Conservation (phyloP, 371 early-diverging fungal species). For the Chytridium lagenaria region DNA sequence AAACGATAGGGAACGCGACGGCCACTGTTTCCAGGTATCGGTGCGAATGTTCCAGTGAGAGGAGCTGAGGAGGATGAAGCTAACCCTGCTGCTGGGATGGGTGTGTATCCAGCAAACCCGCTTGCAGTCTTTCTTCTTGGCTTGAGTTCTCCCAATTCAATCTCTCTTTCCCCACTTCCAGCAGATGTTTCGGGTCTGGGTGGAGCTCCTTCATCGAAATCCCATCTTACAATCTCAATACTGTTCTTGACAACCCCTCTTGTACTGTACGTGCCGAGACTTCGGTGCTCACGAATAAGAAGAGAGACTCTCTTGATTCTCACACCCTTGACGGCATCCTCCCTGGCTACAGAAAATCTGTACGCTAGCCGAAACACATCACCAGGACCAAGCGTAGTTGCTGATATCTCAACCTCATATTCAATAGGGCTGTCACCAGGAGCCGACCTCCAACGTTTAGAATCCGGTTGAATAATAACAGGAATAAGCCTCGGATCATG, state of each 20-base stretch:
- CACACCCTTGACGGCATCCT: constrained; percentile 50
- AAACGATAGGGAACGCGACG: constrained; percentile 8
- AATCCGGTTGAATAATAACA: constrained; percentile 47
- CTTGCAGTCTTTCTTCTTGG: constrained; percentile 33
- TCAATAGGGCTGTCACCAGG: constrained; percentile 51
- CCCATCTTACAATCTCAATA: constrained; percentile 36
- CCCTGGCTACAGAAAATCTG: constrained; percentile 47
- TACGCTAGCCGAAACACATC: constrained; percentile 51
- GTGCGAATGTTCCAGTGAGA: no score
- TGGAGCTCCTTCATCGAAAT: constrained; percentile 31
- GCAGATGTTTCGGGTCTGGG: neutral
- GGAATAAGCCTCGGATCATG: constrained; percentile 55
- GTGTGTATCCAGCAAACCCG: constrained; percentile 25
- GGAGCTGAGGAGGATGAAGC: neutral
- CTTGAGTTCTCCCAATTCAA: constrained; percentile 35
- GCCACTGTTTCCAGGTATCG: neutral
- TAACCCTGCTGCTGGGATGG: constrained; percentile 14
- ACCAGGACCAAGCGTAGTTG: constrained; percentile 49
- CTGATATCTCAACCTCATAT: constrained; percentile 52
- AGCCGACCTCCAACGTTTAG: constrained; percentile 52
- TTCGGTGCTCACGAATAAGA: constrained; percentile 47
- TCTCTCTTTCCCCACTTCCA: neutral
- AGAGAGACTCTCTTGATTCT: constrained; percentile 45
- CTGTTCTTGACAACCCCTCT: neutral
- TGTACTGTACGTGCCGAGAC: constrained; percentile 40